phyloP scores from a whole-genome alignment of 768 basidiomycete species.

The Russula emetica region DNA sequence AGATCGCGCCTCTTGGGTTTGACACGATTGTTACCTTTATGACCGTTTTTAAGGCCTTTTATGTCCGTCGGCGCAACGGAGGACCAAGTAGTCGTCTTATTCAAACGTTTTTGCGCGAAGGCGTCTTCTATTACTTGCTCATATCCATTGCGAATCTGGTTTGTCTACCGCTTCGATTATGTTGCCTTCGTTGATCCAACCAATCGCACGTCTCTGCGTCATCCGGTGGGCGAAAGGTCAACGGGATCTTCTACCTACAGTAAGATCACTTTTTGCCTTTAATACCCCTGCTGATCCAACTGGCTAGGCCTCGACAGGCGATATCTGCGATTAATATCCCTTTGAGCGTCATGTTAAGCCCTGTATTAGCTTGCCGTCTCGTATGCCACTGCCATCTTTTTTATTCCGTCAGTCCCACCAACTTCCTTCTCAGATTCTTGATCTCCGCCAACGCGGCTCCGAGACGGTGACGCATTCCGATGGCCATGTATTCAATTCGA shows the following conservation, averaged over 20 bases:
- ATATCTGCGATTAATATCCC: constrained; percentile 84
- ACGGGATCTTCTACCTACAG: constrained; percentile 86
- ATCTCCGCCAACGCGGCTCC: constrained; percentile 76
- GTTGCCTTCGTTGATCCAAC: not conserved
- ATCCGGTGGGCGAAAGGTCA: constrained; percentile 43
- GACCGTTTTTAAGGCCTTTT: constrained; percentile 75
- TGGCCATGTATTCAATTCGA: constrained; percentile 23
- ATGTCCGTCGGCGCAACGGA: constrained; percentile 69
- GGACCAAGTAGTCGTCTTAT: constrained; percentile 75
- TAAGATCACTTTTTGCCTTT: constrained; percentile 35
- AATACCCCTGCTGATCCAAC: constrained; percentile 22
- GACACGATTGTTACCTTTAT: constrained; percentile 77
- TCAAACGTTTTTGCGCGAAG: constrained; percentile 81
- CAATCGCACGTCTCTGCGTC: constrained; percentile 3
- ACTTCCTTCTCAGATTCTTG: constrained; percentile 54
- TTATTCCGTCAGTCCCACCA: not conserved
- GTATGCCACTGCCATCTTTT: constrained; percentile 37
- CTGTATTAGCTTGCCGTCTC: constrained; percentile 73
- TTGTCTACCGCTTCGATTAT: constrained; percentile 21
- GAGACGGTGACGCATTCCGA: constrained; percentile 68
- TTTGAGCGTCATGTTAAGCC: constrained; percentile 78
- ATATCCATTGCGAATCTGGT: constrained; percentile 83
- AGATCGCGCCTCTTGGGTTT: constrained; percentile 79
- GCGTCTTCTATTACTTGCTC: constrained; percentile 79
- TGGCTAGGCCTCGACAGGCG: constrained; percentile 64